A percentile compares a stretch with the other conserved stretches of the same genome.
Evolutionary conservation across 129 eudicot species (phyloP).

Genomic region (Artemisia tridentata): DNA sequence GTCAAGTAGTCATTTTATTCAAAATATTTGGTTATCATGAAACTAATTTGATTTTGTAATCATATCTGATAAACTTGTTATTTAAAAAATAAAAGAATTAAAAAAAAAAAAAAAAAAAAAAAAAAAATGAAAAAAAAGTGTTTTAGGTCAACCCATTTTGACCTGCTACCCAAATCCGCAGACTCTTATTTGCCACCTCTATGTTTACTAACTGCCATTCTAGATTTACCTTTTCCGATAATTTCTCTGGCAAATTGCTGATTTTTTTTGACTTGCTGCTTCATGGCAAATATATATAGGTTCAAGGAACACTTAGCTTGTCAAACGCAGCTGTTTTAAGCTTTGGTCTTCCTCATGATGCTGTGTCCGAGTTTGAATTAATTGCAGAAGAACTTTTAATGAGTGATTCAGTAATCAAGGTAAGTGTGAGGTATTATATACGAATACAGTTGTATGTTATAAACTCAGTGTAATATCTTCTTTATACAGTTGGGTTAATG

Average conservation of each 20-base stretch:
- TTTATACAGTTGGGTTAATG: conserved; percentile 15
- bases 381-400: conserved; percentile 93
- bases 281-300: conserved; percentile 41
- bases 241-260: conserved; percentile 15
- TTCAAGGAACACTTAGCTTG: conserved; percentile 89
- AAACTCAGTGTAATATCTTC: neutral
- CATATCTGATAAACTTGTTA: neutral
- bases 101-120: neutral
- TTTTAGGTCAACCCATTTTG: conserved; percentile 5
- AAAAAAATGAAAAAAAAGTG: no score
- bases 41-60: neutral
- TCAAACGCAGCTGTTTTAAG: conserved; percentile 69
- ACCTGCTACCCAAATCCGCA: neutral
- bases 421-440: conserved; percentile 33
- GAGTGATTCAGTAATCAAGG: conserved; percentile 91
- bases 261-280: conserved; percentile 12
- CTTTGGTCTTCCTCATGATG: conserved; percentile 84
- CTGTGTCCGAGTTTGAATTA: conserved; percentile 82
- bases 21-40: conserved; percentile 1
- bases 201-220: neutral
- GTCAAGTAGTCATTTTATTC: neutral
- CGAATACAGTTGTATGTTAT: neutral
- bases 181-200: neutral
- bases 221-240: neutral
- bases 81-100: neutral